Conservation (phyloP, 164 flowering plant species). For the Sedum album region DNA sequence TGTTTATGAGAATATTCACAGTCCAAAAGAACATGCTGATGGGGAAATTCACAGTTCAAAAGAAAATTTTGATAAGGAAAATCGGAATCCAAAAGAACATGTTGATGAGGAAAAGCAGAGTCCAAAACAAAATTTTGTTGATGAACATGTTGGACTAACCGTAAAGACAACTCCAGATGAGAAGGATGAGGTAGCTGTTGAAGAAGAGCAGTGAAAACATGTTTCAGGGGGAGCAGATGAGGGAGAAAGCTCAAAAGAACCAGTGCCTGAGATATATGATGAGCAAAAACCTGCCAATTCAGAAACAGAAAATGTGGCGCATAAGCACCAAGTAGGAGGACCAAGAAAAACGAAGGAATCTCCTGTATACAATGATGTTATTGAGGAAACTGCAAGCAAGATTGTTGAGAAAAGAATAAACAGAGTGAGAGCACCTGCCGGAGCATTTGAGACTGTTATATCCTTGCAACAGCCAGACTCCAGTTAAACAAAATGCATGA, state of each 20-base stretch:
- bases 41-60: not conserved
- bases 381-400: slow-evolving; percentile 59
- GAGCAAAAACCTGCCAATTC: slow-evolving; percentile 12
- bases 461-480: slow-evolving; percentile 7
- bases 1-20: not conserved
- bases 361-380: slow-evolving; percentile 41
- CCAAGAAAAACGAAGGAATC: slow-evolving; percentile 29
- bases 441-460: slow-evolving; percentile 63
- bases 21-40: not conserved
- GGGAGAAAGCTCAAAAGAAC: not conserved
- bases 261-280: not conserved
- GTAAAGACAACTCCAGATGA: not conserved
- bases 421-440: slow-evolving; percentile 53
- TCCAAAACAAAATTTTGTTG: not conserved
- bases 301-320: slow-evolving; percentile 8
- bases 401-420: slow-evolving; percentile 38
- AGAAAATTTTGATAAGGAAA: no score
- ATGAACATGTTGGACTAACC: not conserved
- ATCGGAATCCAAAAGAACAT: no score
- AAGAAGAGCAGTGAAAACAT: not conserved
- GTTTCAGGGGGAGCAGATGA: not conserved
- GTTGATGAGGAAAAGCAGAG: not conserved
- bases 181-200: not conserved
- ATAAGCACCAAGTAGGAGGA: slow-evolving; percentile 15
- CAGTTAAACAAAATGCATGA: not conserved